Evolutionary conservation across 768 basidiomycete genomes (phyloP).

Genomic region (Suillus spraguei): DNA sequence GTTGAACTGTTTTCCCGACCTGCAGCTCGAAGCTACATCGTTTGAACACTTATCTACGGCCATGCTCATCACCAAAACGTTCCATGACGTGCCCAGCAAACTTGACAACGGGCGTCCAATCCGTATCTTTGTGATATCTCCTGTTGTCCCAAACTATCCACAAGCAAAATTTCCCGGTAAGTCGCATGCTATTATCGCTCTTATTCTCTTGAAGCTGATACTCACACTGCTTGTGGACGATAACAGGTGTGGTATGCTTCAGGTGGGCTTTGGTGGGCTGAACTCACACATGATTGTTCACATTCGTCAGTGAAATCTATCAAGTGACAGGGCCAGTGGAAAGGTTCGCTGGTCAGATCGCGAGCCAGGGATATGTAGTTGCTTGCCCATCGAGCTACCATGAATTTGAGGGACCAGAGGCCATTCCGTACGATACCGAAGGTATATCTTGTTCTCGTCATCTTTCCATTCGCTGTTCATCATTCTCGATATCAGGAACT

Average conservation of each 20-base stretch:
- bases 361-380: slow-evolving; percentile 83
- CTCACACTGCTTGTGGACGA: background rate
- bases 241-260: slow-evolving; percentile 76
- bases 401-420: slow-evolving; percentile 87
- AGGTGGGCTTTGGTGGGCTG: slow-evolving; percentile 45
- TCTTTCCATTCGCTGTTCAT: slow-evolving; percentile 11
- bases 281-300: background rate
- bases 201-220: background rate
- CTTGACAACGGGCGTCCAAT: slow-evolving; percentile 67
- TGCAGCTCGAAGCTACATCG: too few species aligned
- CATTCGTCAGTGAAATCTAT: slow-evolving; percentile 80
- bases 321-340: slow-evolving; percentile 98
- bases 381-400: slow-evolving; percentile 89
- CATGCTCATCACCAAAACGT: slow-evolving; percentile 85
- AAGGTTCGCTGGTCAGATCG: slow-evolving; percentile 85
- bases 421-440: slow-evolving; percentile 88
- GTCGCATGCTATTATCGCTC: slow-evolving; percentile 6
- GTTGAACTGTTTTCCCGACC: background rate
- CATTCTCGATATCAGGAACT: slow-evolving; percentile 52
- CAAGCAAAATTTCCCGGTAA: slow-evolving; percentile 89
- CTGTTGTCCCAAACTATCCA: slow-evolving; percentile 79
- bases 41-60: slow-evolving; percentile 10
- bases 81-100: slow-evolving; percentile 74
- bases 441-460: slow-evolving; percentile 42
- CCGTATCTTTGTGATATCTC: slow-evolving; percentile 82